Evolutionary conservation across 2,329 filamentous ascomycete species (phyloP).

Genomic region (Cladosporium phlei): DNA sequence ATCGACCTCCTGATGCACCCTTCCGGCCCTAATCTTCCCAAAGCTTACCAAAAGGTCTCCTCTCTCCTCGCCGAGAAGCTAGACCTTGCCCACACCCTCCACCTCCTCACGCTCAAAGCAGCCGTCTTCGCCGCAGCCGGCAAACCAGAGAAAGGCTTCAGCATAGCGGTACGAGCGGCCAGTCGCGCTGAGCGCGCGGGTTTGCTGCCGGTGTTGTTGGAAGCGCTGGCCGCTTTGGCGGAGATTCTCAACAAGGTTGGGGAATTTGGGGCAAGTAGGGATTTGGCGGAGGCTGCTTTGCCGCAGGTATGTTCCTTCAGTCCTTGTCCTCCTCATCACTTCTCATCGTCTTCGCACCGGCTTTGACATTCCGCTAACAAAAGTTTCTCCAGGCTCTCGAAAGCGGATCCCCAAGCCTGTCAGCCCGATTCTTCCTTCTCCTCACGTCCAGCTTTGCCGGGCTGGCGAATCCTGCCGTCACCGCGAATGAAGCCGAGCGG

Average conservation of each 20-base stretch:
- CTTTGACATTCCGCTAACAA: background rate
- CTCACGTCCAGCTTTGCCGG: conserved; percentile 2
- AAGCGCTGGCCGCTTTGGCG: conserved; percentile 62
- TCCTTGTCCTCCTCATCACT: background rate
- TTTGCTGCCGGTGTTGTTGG: conserved; percentile 67
- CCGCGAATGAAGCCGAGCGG: background rate
- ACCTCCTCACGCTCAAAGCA: conserved; percentile 68
- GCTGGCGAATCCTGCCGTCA: conserved; percentile 3
- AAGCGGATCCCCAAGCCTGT: background rate
- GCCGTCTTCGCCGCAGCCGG: conserved; percentile 64
- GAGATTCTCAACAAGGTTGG: conserved; percentile 64
- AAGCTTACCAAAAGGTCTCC: background rate
- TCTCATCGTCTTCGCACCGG: too few relatives aligned
- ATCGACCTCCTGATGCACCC: conserved; percentile 52
- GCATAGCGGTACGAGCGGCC: conserved; percentile 68
- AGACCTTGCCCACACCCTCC: conserved; percentile 62
- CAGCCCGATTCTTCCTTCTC: conserved; percentile 3
- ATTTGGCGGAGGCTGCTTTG: conserved; percentile 63
- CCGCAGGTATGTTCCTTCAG: conserved; percentile 43
- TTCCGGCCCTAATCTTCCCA: conserved; percentile 31
- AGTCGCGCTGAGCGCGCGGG: conserved; percentile 66
- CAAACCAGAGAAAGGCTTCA: conserved; percentile 69
- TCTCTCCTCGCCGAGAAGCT: background rate
- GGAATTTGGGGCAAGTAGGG: conserved; percentile 64
- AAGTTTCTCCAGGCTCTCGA: conserved; percentile 1